Base-by-base conservation (phyloP, 176 grass and related monocot species). In the Aegilops longissima region DNA sequence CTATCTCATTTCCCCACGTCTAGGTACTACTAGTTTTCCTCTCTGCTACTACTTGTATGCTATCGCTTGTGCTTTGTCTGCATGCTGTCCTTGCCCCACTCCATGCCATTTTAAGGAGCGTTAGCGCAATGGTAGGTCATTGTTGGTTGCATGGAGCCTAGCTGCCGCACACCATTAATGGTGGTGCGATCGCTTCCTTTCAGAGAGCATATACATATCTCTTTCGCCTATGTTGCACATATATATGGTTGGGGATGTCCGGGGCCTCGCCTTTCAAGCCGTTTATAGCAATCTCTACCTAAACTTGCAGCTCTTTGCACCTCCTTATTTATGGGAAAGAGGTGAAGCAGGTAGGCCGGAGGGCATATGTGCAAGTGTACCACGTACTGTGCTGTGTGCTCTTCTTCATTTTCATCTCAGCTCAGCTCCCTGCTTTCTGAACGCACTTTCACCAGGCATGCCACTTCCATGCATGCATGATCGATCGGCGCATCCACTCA, bases 301-400 rank as follows among this genome's bases (percentile, higher is more conserved):
- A 91, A 88, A 88, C 77, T 64, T 91, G 86, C 82, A 91, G 63
- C 77, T 71, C 9, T 24, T 49, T 63, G 81, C 89, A 64, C 77
- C 80, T 77, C 82, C 33, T 81, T 82, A 91, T 82, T 85, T 84
- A 85, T 81, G 70, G n/a, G 2, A 52, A 3, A 70, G 76, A 87
- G 89, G 69, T 75, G 80, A 87, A 79, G 80, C 61, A 49, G 21
- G 56, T n/a, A 71, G 12, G 80, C 20, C 10, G 24, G 33, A 58
- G 25, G 33, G 18, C 66, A 79, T 56, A 40, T 82, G 31, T 12
- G 44, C 61, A 85, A 56, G 42, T 86, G 79, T 62, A 78, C 79
- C 30, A 23, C 38, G 45, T 76, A 54, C 45, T 49, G 45, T 49
- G 3, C 44, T 45, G 24, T 4, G n/a, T 23, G 76, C 64, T 79